Evolutionary conservation across 2,329 filamentous ascomycete genomes (phyloP).

Genomic region (Neonectria ditissima): DNA sequence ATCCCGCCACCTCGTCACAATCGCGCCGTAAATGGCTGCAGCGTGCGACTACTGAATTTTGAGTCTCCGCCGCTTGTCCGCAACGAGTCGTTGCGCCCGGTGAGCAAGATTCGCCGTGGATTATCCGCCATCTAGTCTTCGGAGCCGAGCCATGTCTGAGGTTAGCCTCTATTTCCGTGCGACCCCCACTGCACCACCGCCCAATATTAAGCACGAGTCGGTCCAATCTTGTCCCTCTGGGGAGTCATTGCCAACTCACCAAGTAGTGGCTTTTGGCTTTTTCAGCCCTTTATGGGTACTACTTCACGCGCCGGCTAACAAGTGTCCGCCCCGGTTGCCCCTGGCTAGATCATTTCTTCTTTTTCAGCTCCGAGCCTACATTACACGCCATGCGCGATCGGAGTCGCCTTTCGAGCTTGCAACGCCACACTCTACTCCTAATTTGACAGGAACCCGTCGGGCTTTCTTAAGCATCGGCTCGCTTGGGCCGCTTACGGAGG

Average conservation of each 20-base stretch:
- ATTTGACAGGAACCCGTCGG: too few relatives aligned
- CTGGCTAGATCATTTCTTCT: neutral
- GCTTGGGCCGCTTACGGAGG: too few relatives aligned
- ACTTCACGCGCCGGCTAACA: neutral
- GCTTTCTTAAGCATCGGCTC: neutral
- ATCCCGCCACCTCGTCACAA: neutral
- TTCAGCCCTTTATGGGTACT: neutral
- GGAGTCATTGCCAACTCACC: neutral
- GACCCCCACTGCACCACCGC: neutral
- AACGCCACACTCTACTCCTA: neutral
- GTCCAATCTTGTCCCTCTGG: neutral
- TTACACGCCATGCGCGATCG: neutral
- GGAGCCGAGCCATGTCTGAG: constrained; percentile 1
- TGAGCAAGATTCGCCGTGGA: neutral
- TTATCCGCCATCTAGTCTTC: neutral
- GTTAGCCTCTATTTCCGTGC: neutral
- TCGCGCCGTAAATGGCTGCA: neutral
- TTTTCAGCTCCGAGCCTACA: neutral
- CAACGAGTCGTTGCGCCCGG: neutral
- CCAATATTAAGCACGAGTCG: neutral
- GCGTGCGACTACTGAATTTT: neutral
- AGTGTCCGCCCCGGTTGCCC: neutral
- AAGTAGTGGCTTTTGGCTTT: neutral
- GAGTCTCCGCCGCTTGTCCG: neutral
- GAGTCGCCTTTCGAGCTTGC: neutral